Evolutionary conservation across 805 yeast genomes (phyloP).

Genomic region (Wickerhamomyces queroliae): DNA sequence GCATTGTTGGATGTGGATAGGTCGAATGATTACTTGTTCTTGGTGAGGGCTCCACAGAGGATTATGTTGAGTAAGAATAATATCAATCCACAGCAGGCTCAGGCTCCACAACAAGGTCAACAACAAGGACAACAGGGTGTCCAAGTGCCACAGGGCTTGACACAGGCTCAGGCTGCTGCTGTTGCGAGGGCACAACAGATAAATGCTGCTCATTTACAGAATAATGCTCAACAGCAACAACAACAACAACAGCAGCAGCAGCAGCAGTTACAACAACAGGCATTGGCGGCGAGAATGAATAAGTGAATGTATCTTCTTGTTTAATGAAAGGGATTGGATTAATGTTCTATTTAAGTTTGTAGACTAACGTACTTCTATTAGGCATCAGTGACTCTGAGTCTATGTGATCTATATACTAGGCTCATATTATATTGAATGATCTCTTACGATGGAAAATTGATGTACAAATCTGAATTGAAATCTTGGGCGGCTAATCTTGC

Average conservation of each 20-base stretch:
- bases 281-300: no score
- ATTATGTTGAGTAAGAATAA: slow-evolving; percentile 19
- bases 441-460: no score
- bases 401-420: no score
- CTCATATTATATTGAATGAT: no score
- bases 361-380: no score
- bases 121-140: not conserved
- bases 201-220: not conserved
- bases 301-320: no score
- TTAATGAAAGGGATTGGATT: no score
- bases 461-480: no score
- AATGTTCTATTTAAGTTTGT: no score
- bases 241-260: not conserved
- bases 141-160: not conserved
- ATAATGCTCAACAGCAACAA: not conserved
- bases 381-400: no score
- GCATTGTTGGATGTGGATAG: slow-evolving; percentile 70
- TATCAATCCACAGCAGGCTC: slow-evolving; percentile 13
- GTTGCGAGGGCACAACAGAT: not conserved
- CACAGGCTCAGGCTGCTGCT: not conserved
- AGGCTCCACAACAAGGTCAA: slow-evolving; percentile 3
- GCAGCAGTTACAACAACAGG: no score
- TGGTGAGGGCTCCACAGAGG: slow-evolving; percentile 46
- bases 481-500: no score
- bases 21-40: slow-evolving; percentile 56